These are phyloP conservation scores for Coffea eugenioides DNA, from an alignment of 257 asterid genomes.

Conservation along the genomic window DNA sequence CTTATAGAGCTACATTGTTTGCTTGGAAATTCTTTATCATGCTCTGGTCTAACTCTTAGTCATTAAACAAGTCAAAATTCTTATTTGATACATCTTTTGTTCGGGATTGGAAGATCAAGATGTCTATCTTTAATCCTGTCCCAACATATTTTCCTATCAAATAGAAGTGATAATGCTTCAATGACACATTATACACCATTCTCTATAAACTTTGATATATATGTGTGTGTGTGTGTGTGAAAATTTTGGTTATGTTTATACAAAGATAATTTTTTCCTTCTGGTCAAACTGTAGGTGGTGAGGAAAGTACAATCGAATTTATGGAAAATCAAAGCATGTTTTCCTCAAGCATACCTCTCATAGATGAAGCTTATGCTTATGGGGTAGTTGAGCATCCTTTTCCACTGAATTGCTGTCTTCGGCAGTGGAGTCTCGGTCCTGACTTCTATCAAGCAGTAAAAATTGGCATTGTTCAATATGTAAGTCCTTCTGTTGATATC, in stretches of 20 bases:
- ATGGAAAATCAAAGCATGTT: conserved; percentile 72
- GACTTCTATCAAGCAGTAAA: conserved; percentile 92
- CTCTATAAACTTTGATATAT: neutral
- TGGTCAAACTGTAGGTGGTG: conserved; percentile 65
- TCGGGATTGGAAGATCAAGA: neutral
- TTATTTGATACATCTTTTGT: neutral
- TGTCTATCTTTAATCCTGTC: neutral
- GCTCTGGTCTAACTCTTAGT: neutral
- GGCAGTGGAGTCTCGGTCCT: conserved; percentile 82
- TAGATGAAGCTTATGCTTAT: conserved; percentile 93
- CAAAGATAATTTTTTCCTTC: neutral
- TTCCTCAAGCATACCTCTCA: conserved; percentile 69
- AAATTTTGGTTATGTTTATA: neutral
- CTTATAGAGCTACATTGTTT: neutral
- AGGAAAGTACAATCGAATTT: conserved; percentile 76
- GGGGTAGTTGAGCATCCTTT: conserved; percentile 96
- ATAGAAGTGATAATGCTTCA: neutral
- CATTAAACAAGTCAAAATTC: neutral
- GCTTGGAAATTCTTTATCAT: neutral
- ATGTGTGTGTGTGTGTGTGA: neutral
- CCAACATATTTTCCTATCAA: neutral
- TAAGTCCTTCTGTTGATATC: conserved; percentile 28
- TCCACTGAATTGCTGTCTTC: conserved; percentile 70
- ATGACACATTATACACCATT: neutral
- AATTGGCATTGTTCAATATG: conserved; percentile 97